These are phyloP conservation scores for Rubroshorea leprosula DNA, from an alignment of 345 rosid species.

Conservation along the genomic window DNA sequence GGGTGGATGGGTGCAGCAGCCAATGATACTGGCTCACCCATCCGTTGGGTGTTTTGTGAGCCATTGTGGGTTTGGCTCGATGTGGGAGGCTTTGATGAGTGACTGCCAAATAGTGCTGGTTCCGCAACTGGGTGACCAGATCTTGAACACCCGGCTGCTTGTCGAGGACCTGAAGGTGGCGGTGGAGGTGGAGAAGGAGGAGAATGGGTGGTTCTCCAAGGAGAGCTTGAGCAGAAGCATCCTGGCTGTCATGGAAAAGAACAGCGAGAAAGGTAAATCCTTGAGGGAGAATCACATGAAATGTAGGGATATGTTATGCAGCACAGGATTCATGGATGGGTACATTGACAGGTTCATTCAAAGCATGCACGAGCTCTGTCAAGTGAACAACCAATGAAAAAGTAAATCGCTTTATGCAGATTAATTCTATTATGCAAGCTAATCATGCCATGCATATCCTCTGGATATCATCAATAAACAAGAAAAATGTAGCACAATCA, in stretches of 20 bases:
- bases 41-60: slow-evolving; percentile 69
- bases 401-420: no score
- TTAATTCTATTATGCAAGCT: background rate
- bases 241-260: slow-evolving; percentile 42
- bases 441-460: background rate
- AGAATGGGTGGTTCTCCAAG: slow-evolving; percentile 50
- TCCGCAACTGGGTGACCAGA: slow-evolving; percentile 57
- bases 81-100: slow-evolving; percentile 65
- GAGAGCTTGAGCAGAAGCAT: slow-evolving; percentile 41
- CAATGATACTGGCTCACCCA: slow-evolving; percentile 36
- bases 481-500: no score
- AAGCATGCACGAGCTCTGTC: slow-evolving; percentile 27
- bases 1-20: slow-evolving; percentile 59
- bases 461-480: no score
- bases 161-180: slow-evolving; percentile 49
- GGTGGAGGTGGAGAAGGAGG: slow-evolving; percentile 49
- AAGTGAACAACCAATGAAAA: background rate
- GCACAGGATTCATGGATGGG: slow-evolving; percentile 25
- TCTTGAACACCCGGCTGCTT: slow-evolving; percentile 53
- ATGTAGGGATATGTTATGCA: slow-evolving; percentile 29
- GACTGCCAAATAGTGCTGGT: slow-evolving; percentile 55
- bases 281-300: slow-evolving; percentile 40
- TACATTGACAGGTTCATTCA: slow-evolving; percentile 41
- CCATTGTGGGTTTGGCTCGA: slow-evolving; percentile 68
- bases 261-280: slow-evolving; percentile 31